Base-by-base conservation (phyloP, 352 stramenopile species). In the Globisporangium nagaii region DNA sequence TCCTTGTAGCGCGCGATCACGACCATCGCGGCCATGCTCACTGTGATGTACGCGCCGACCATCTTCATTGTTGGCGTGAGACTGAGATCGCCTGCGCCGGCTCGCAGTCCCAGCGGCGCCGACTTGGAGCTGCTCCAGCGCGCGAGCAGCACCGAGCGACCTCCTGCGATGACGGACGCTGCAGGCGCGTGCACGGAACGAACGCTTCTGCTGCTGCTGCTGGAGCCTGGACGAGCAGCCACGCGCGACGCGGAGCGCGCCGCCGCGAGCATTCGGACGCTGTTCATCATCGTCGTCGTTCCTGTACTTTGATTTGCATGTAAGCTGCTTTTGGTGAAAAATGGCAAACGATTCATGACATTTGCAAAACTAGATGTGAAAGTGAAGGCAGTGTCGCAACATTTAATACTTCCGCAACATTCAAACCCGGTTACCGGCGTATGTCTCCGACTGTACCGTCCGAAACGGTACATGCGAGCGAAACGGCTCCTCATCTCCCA, bases 1-100 rank as follows among this genome's bases (percentile, higher is more conserved):
- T 70, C 63, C 46, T 90, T 90, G 55, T 72, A 83, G 3, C 73
- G 73, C 10, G 77, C 80, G 20, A 90, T 77, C 28, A 70, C 58
- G 22, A 60, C 68, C 66, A 90, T 84, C 31, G 68, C 60, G 0
- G 72, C 73, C 40, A 90, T 56, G 15, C 59, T 71, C 31, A 83
- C 68, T 5, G 66, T 69, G 44, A 90, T 62, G 64, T 90, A 90
- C 22, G 58, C 71, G 6, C 61, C 40, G 37, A 90, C 65, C 53
- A 86, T 68, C 41, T 83, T 76, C 50, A 70, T 86, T 17, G 69
- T 80, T 4, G 70, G 68, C 19, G 79, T 71, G 24, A 86, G 58
- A 0, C 57, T 52, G 4, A 63, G 62, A 22, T 32, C 47, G 1
- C 56, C 66, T 8, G 63, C 56, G 19, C 68, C 66, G n/a, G 75